A percentile compares a stretch with the other conserved stretches of the same genome.
Evolutionary conservation across 129 eudicot species (phyloP).

Genomic region (Flaveria sonorensis): DNA sequence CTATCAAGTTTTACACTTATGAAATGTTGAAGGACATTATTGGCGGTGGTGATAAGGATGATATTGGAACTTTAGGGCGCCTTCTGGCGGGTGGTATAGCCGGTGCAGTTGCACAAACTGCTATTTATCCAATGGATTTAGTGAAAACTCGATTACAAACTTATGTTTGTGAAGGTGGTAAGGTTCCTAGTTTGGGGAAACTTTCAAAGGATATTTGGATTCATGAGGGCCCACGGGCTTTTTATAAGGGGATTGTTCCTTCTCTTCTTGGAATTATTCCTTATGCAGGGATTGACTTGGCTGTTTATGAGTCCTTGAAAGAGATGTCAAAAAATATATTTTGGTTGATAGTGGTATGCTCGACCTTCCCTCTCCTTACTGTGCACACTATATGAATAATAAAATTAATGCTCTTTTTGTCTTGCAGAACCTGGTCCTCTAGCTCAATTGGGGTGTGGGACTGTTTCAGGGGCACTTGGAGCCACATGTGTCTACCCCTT

Average conservation of each 20-base stretch:
- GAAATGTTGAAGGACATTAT: slow-evolving; percentile 70
- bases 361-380: background rate
- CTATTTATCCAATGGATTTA: slow-evolving; percentile 95
- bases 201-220: slow-evolving; percentile 81
- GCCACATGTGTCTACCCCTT: slow-evolving; percentile 96
- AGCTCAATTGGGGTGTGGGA: slow-evolving; percentile 92
- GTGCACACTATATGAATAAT: background rate
- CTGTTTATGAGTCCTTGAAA: slow-evolving; percentile 84
- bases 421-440: slow-evolving; percentile 80
- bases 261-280: slow-evolving; percentile 96
- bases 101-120: slow-evolving; percentile 94
- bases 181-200: slow-evolving; percentile 67
- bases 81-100: slow-evolving; percentile 94
- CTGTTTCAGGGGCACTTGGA: slow-evolving; percentile 92
- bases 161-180: slow-evolving; percentile 60
- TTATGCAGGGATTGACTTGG: slow-evolving; percentile 92
- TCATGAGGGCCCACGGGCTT: slow-evolving; percentile 87
- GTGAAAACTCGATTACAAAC: slow-evolving; percentile 95
- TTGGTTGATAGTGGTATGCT: slow-evolving; percentile 64
- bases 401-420: background rate
- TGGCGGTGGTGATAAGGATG: slow-evolving; percentile 68
- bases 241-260: slow-evolving; percentile 82
- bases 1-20: slow-evolving; percentile 85
- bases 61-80: slow-evolving; percentile 78
- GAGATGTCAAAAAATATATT: slow-evolving; percentile 72